Conservation (phyloP, 495 filamentous ascomycete species). For the Penicillium lagena region DNA sequence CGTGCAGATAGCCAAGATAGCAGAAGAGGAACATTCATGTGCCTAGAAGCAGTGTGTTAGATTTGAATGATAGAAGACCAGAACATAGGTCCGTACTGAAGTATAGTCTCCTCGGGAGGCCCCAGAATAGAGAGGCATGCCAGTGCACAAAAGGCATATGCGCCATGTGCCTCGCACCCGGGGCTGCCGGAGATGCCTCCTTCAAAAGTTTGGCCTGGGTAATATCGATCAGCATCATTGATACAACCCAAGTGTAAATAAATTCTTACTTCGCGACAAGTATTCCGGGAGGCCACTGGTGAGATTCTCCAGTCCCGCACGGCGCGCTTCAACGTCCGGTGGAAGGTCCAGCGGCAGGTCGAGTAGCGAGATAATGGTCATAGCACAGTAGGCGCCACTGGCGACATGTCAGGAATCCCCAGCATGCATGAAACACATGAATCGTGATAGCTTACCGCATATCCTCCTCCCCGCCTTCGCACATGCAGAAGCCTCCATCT, state of each 20-base stretch:
- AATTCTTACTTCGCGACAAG: slow-evolving; percentile 67
- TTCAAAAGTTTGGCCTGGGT: slow-evolving; percentile 82
- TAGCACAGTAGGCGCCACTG: slow-evolving; percentile 85
- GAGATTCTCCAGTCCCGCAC: slow-evolving; percentile 44
- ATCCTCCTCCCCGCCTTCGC: slow-evolving; percentile 80
- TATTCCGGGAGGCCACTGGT: slow-evolving; percentile 68
- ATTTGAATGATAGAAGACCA: neutral
- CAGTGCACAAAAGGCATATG: slow-evolving; percentile 92
- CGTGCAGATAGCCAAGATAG: slow-evolving; percentile 82
- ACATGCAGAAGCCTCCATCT: slow-evolving; percentile 78
- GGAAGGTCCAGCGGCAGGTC: slow-evolving; percentile 75
- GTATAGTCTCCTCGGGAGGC: slow-evolving; percentile 63
- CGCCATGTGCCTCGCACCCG: slow-evolving; percentile 84
- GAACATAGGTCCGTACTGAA: slow-evolving; percentile 39
- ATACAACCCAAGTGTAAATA: neutral
- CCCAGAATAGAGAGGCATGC: slow-evolving; percentile 80
- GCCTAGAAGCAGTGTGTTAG: slow-evolving; percentile 38
- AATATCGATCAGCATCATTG: slow-evolving; percentile 8
- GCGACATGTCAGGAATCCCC: slow-evolving; percentile 2
- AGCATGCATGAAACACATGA: slow-evolving; percentile 5
- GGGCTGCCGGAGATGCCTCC: slow-evolving; percentile 83
- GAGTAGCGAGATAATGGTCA: slow-evolving; percentile 74
- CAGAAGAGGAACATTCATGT: slow-evolving; percentile 70
- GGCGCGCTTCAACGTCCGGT: slow-evolving; percentile 47
- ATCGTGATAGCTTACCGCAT: slow-evolving; percentile 55